Evolutionary conservation across 306 rosid genomes (phyloP).

Genomic region (Argentina anserina): DNA sequence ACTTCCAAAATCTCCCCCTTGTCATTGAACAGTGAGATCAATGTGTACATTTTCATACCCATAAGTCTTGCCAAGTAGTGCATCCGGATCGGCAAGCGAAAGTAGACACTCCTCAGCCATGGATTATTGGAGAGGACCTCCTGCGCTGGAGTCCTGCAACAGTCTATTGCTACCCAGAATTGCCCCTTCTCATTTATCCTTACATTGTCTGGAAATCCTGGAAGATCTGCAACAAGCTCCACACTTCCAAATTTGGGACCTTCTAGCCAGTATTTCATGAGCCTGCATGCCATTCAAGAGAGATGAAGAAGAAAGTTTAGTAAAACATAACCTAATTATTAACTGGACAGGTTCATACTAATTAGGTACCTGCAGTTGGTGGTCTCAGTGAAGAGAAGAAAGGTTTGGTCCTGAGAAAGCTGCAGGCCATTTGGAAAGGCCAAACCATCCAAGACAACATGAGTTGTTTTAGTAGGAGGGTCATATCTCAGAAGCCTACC

Average conservation of each 20-base stretch:
- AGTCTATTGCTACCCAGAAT: conserved; percentile 92
- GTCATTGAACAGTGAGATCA: conserved; percentile 53
- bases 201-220: conserved; percentile 90
- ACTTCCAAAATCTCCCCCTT: conserved; percentile 74
- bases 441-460: conserved; percentile 77
- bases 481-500: conserved; percentile 91
- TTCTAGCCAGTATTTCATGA: conserved; percentile 66
- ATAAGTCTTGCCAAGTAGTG: conserved; percentile 50
- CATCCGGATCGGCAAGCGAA: conserved; percentile 70
- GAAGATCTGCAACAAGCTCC: conserved; percentile 57
- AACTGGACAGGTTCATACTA: background rate
- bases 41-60: conserved; percentile 91
- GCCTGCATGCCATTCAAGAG: conserved; percentile 28
- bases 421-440: conserved; percentile 95
- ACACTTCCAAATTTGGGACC: conserved; percentile 48
- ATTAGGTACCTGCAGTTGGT: conserved; percentile 82
- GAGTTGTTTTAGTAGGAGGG: conserved; percentile 78
- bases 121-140: conserved; percentile 69
- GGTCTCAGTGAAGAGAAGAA: conserved; percentile 73
- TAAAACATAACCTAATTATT: background rate
- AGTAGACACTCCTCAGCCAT: conserved; percentile 69
- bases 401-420: conserved; percentile 63
- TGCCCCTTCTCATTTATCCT: conserved; percentile 69
- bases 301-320: background rate
- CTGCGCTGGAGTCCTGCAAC: conserved; percentile 76